Base-by-base conservation (phyloP, 169 alveolate genomes). In the Plasmodium vivax region DNA sequence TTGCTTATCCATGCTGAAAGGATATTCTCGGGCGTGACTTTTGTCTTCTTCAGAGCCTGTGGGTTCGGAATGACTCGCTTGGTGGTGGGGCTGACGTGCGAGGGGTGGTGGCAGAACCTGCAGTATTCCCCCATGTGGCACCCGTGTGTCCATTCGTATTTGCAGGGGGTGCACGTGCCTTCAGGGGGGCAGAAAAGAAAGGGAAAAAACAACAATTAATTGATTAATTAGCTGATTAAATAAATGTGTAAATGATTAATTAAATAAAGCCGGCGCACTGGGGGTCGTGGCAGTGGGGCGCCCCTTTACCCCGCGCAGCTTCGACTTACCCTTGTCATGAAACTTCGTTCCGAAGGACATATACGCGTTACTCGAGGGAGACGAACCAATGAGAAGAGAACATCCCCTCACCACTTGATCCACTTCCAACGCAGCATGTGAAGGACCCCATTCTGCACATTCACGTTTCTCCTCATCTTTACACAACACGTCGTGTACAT, bases 131-230 rank as follows among this genome's bases (percentile, higher is more conserved):
- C 96, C 95, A 94, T 41, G 51, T 94, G 96, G 12, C 96, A 94
- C 36, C 96, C 96, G 7, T 82, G 80, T 16, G 96, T 88, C 96
- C 96, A 94, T 56, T 94, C 96, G 47, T 72, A 94, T 47, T 94
- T 80, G 32, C 96, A 94, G 0, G 96, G 96, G 32, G 81, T 94
- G 68, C 96, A 94, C 9, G 94, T 94, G 19, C 95, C 96, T 94
- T 19, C 30, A 14, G 19, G 23, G 8, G 77, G 75, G 34, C 27
- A 23, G 36, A 23, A 72, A 34, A 1, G 72, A 41, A 82, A 51
- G 3, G 8, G 12, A 58, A 54, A 54, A 32, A 32, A 82, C 27
- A 23, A 23, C 27, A 23, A 23, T 23, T 23, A 23, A 23, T 23
- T 23, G 27, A 0, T 23, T 23, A 23, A 23, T 23, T 23, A 23